A percentile compares a stretch with the other conserved stretches of the same genome.
These are phyloP conservation scores for Hanseniaspora guilliermondii DNA, from an alignment of 805 yeast genomes.

Conservation along the genomic window DNA sequence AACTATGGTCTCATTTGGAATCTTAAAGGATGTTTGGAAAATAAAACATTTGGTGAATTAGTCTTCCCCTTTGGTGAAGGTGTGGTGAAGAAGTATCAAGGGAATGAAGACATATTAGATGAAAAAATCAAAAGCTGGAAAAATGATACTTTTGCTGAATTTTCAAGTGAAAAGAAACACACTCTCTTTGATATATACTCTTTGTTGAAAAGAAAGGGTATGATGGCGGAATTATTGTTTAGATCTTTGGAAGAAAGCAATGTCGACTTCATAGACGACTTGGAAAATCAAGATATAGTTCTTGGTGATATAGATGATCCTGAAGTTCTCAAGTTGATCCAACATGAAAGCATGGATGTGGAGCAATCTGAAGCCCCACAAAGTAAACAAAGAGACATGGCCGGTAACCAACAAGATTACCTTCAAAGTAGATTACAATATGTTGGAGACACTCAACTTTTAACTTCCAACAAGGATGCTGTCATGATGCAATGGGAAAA, in stretches of 20 bases:
- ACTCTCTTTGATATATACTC: neutral
- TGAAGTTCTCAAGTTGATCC: conserved; percentile 15
- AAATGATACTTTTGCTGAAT: neutral
- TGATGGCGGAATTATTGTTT: conserved; percentile 10
- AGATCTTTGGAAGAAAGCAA: conserved; percentile 11
- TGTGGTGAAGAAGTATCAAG: neutral
- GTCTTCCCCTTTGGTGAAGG: conserved; percentile 12
- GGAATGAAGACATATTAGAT: neutral
- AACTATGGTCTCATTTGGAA: conserved; percentile 12
- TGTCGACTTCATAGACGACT: conserved; percentile 9
- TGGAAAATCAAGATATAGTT: conserved; percentile 6
- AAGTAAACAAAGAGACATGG: conserved; percentile 37
- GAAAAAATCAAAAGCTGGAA: neutral
- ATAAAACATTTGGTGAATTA: conserved; percentile 9
- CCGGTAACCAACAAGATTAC: conserved; percentile 52
- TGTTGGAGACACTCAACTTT: conserved; percentile 46
- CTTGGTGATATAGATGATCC: conserved; percentile 15
- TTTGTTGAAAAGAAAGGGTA: conserved; percentile 10
- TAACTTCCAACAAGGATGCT: conserved; percentile 70
- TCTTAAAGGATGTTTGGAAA: neutral
- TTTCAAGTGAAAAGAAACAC: neutral
- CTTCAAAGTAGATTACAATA: conserved; percentile 57
- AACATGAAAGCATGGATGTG: conserved; percentile 17
- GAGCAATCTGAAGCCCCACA: conserved; percentile 16
- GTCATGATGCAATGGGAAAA: conserved; percentile 98